phyloP scores from a whole-genome alignment of 1,284 basidiomycete species.

The Microbotryomycetes sp. region DNA sequence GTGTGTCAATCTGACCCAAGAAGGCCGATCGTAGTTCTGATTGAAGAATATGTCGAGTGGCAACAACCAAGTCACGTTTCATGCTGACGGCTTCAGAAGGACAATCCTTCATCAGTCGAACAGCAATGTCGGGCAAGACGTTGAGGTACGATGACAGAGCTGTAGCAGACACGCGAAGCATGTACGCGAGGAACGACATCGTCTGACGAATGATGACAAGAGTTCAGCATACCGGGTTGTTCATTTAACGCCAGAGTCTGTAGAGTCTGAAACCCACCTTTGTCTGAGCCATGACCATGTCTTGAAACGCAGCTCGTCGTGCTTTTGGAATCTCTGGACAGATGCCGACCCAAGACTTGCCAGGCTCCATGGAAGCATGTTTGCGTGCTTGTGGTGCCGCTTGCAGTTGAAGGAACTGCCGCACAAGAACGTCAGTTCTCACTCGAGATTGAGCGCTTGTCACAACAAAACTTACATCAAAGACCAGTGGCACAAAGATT shows the following conservation, averaged over 20 bases:
- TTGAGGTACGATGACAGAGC: conserved; percentile 73
- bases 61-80: conserved; percentile 70
- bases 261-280: conserved; percentile 55
- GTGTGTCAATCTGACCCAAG: conserved; percentile 76
- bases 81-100: conserved; percentile 74
- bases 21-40: conserved; percentile 75
- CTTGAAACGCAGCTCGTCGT: conserved; percentile 66
- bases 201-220: conserved; percentile 51
- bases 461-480: conserved; percentile 50
- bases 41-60: conserved; percentile 82
- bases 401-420: conserved; percentile 61
- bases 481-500: conserved; percentile 65
- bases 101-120: conserved; percentile 88
- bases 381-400: conserved; percentile 73
- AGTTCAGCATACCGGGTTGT: not conserved
- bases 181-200: conserved; percentile 87
- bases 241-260: not conserved
- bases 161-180: conserved; percentile 65
- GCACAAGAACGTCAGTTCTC: not conserved
- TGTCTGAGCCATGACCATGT: conserved; percentile 87
- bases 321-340: conserved; percentile 57
- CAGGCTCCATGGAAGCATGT: conserved; percentile 74
- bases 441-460: not conserved
- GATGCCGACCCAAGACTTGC: conserved; percentile 77
- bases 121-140: conserved; percentile 68